Evolutionary conservation across 2,329 filamentous ascomycete species (phyloP).

Genomic region (Aspergillus pseudoglaucus): DNA sequence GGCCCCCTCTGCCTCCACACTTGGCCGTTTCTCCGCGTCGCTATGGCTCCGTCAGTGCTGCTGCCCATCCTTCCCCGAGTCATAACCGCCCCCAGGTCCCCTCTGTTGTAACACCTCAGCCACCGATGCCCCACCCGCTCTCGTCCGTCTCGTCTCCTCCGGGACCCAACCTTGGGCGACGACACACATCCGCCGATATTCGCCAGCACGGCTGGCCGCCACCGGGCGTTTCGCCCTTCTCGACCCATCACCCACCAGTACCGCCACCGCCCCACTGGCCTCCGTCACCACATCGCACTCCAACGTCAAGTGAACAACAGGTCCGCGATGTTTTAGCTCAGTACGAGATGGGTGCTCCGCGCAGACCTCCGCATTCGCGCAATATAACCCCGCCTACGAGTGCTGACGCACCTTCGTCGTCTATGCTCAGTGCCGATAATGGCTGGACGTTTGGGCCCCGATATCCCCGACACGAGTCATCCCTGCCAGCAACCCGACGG

Average conservation of each 20-base stretch:
- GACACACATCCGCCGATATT: slow-evolving; percentile 94
- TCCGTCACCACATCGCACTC: slow-evolving; percentile 54
- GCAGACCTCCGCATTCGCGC: slow-evolving; percentile 43
- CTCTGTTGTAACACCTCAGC: slow-evolving; percentile 61
- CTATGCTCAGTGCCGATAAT: slow-evolving; percentile 45
- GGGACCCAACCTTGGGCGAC: slow-evolving; percentile 63
- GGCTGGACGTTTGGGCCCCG: slow-evolving; percentile 49
- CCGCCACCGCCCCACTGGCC: slow-evolving; percentile 61
- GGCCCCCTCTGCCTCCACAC: slow-evolving; percentile 74
- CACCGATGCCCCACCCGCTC: slow-evolving; percentile 59
- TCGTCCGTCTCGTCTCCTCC: slow-evolving; percentile 52
- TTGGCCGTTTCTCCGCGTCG: slow-evolving; percentile 70
- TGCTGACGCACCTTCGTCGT: slow-evolving; percentile 43
- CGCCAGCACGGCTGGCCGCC: slow-evolving; percentile 73
- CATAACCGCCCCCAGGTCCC: slow-evolving; percentile 65
- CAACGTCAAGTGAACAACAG: slow-evolving; percentile 53
- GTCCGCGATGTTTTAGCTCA: slow-evolving; percentile 57
- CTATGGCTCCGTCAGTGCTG: slow-evolving; percentile 74
- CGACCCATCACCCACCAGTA: slow-evolving; percentile 46
- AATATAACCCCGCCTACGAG: slow-evolving; percentile 50
- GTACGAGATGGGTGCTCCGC: slow-evolving; percentile 57
- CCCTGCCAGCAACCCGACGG: slow-evolving; percentile 55
- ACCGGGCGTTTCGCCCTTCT: slow-evolving; percentile 56
- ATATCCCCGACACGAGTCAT: slow-evolving; percentile 34
- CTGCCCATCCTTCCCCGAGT: slow-evolving; percentile 61